These are phyloP conservation scores for Fistulifera solaris DNA, from an alignment of 108 stramenopile genomes.

Conservation along the genomic window DNA sequence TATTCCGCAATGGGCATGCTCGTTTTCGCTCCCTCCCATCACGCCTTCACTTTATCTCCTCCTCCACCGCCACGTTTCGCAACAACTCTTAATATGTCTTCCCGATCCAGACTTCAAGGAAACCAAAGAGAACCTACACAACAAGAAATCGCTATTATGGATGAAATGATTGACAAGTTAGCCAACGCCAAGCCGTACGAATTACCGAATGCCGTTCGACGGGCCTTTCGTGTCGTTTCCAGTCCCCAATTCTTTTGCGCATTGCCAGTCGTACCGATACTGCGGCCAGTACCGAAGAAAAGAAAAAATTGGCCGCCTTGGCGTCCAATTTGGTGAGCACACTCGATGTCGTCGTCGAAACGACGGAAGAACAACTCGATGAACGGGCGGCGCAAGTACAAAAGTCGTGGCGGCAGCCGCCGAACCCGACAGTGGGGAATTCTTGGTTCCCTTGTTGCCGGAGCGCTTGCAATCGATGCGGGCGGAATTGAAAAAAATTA, in stretches of 20 bases:
- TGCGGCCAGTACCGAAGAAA: slow-evolving; percentile 29
- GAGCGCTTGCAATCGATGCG: slow-evolving; percentile 67
- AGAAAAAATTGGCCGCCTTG: slow-evolving; percentile 50
- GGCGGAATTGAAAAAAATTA: slow-evolving; percentile 35
- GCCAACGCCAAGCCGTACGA: slow-evolving; percentile 74
- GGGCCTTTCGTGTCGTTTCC: slow-evolving; percentile 74
- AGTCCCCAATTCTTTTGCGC: slow-evolving; percentile 80
- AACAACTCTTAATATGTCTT: too few species aligned
- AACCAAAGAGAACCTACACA: slow-evolving; percentile 61
- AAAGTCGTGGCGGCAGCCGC: slow-evolving; percentile 71
- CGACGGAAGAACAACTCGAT: slow-evolving; percentile 65
- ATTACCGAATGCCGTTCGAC: slow-evolving; percentile 69
- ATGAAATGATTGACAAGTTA: slow-evolving; percentile 83
- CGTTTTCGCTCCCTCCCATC: too few species aligned
- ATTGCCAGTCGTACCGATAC: slow-evolving; percentile 70
- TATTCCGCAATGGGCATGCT: too few species aligned
- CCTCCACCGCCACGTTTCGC: too few species aligned
- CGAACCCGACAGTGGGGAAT: slow-evolving; percentile 79
- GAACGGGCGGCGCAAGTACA: slow-evolving; percentile 75
- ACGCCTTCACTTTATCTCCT: too few species aligned
- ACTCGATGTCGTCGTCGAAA: slow-evolving; percentile 64
- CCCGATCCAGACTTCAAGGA: slow-evolving; percentile 56
- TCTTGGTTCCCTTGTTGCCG: slow-evolving; percentile 63
- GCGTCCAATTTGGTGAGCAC: slow-evolving; percentile 68
- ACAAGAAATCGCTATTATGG: slow-evolving; percentile 66